Percentiles rank a stretch among this genome's conserved stretches.
Evolutionary conservation across 139 green algal species (phyloP).

Genomic region (Tetraselmis striata): DNA sequence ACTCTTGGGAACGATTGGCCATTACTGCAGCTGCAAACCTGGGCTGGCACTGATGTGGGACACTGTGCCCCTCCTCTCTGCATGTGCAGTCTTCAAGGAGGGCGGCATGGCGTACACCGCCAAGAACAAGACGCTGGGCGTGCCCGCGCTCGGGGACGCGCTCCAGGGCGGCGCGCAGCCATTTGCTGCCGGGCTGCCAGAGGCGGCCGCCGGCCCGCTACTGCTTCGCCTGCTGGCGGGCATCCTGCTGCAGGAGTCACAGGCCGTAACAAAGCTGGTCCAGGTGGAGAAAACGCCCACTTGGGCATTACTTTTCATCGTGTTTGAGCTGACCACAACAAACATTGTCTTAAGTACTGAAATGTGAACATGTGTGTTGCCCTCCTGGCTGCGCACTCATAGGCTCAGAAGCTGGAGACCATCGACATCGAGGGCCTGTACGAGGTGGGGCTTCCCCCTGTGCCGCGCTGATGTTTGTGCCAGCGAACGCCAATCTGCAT

Average conservation of each 20-base stretch:
- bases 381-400: too few species aligned
- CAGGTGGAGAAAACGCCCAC: neutral
- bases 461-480: too few species aligned
- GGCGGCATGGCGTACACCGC: neutral
- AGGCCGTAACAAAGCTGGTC: neutral
- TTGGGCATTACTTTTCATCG: too few species aligned
- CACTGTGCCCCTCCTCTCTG: too few species aligned
- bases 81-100: neutral
- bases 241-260: neutral
- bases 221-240: neutral
- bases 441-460: too few species aligned
- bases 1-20: too few species aligned
- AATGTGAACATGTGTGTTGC: too few species aligned
- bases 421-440: neutral
- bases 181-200: neutral
- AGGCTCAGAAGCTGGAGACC: neutral
- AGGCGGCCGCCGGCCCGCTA: neutral
- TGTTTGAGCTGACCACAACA: too few species aligned
- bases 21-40: too few species aligned
- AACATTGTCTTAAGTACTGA: too few species aligned
- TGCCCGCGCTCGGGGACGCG: neutral
- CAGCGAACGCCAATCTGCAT: too few species aligned
- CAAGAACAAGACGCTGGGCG: neutral
- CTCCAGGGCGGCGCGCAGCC: neutral
- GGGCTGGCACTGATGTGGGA: too few species aligned